Conservation (phyloP, 805 yeast species). For the Candida odintsovae region DNA sequence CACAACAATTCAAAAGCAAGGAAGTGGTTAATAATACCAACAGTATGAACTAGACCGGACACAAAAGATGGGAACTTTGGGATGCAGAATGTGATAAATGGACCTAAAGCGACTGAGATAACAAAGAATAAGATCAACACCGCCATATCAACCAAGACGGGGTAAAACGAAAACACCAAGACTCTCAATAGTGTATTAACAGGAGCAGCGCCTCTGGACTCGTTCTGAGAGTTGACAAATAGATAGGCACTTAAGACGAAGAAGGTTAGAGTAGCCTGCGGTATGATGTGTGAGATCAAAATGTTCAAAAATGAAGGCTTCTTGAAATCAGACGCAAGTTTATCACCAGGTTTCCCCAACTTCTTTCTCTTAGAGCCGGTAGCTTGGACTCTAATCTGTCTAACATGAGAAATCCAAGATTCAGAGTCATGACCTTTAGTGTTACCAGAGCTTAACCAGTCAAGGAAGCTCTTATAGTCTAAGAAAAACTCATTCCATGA, state of each 20-base stretch:
- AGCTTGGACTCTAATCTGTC: slow-evolving; percentile 45
- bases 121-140: slow-evolving; percentile 34
- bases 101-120: slow-evolving; percentile 43
- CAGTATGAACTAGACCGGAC: slow-evolving; percentile 42
- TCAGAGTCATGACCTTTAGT: slow-evolving; percentile 25
- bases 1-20: slow-evolving; percentile 47
- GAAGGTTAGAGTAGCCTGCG: slow-evolving; percentile 30
- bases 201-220: slow-evolving; percentile 28
- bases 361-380: slow-evolving; percentile 50
- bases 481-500: slow-evolving; percentile 57
- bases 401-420: slow-evolving; percentile 44
- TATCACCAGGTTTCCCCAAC: slow-evolving; percentile 32
- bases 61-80: slow-evolving; percentile 42
- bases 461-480: slow-evolving; percentile 46
- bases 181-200: slow-evolving; percentile 40
- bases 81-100: slow-evolving; percentile 35
- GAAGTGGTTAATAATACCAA: slow-evolving; percentile 43
- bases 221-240: slow-evolving; percentile 51
- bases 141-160: slow-evolving; percentile 38
- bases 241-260: slow-evolving; percentile 41
- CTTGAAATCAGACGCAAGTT: slow-evolving; percentile 37
- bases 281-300: slow-evolving; percentile 34
- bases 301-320: slow-evolving; percentile 44
- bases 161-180: slow-evolving; percentile 38
- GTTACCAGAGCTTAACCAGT: slow-evolving; percentile 44